Base-by-base conservation (phyloP, 768 basidiomycete genomes). In the Pulveroboletus frians region DNA sequence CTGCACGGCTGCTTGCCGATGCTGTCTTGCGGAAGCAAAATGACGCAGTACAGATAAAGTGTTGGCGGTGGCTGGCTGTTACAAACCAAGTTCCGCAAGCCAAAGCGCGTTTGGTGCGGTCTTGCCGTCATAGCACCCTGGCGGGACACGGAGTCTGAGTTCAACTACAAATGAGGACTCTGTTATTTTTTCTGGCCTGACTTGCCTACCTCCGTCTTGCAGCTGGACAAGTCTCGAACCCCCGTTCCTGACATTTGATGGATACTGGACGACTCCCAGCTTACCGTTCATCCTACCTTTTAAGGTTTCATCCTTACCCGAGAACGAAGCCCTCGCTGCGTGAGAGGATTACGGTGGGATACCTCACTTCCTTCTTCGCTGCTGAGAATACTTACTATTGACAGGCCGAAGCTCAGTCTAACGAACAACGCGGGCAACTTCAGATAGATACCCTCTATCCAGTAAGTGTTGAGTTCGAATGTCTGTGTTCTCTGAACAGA, bases 231-330 rank as follows among this genome's bases (percentile, higher is more conserved):
- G 8, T 23, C 29, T 31, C 39, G 29, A 26, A 17, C 39, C 36
- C 43, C 29, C 35, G 14, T 36, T 43, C 26, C 39, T 13, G 15
- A 39, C 29, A 21, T 27, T 26, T 9, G 26, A 60, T 68, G 61
- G 61, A 65, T 35, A 30, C 43, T 0, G 35, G 38, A 0, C 37
- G 53, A 0, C 50, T 66, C 0, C 67, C 65, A 0, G 42, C 58
- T 34, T 66, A 67, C 41, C 60, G 65, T 11, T 65, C 62, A 2
- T 67, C 65, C 0, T 54, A 69, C 30, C 39, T 69, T 5, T 38
- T 62, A 23, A 49, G 65, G 17, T 68, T 52, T 18, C 64, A 65
- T 47, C 64, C 64, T 30, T 65, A 65, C 49, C 64, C 64, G 37
- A 62, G 66, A 32, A 38, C 41, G 27, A 60, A 55, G 20, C 46